Evolutionary conservation across 2,329 filamentous ascomycete species (phyloP).

Genomic region (Alternaria gansuensis): DNA sequence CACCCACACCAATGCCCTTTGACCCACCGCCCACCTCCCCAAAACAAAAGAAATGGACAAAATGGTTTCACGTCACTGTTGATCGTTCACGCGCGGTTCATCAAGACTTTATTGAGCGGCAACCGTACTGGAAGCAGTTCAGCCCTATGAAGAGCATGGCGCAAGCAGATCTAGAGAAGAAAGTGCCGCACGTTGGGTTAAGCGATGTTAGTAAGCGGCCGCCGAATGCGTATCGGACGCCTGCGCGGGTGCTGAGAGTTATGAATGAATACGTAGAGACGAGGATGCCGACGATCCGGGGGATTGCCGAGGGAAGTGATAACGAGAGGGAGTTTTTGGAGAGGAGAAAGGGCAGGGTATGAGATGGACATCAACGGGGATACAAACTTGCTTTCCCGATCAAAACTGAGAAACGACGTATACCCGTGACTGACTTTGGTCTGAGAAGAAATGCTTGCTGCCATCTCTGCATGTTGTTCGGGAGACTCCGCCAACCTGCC

Average conservation of each 20-base stretch:
- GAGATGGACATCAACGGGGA: background rate
- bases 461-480: background rate
- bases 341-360: background rate
- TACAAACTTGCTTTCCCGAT: background rate
- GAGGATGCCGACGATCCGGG: constrained; percentile 45
- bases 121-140: constrained; percentile 49
- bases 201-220: constrained; percentile 53
- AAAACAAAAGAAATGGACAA: constrained; percentile 28
- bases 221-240: constrained; percentile 48
- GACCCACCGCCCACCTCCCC: constrained; percentile 16
- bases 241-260: constrained; percentile 38
- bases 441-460: no score
- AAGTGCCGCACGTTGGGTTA: constrained; percentile 54
- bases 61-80: constrained; percentile 55
- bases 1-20: constrained; percentile 37
- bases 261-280: constrained; percentile 36
- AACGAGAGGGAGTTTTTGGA: constrained; percentile 4
- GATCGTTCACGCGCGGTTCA: constrained; percentile 53
- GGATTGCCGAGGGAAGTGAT: constrained; percentile 41
- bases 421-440: background rate
- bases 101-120: constrained; percentile 53
- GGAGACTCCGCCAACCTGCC: background rate
- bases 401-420: background rate
- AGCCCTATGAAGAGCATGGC: constrained; percentile 43
- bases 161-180: constrained; percentile 51